phyloP scores from a whole-genome alignment of 805 yeast genomes.

The Cyberlindnera xylosilytica region DNA sequence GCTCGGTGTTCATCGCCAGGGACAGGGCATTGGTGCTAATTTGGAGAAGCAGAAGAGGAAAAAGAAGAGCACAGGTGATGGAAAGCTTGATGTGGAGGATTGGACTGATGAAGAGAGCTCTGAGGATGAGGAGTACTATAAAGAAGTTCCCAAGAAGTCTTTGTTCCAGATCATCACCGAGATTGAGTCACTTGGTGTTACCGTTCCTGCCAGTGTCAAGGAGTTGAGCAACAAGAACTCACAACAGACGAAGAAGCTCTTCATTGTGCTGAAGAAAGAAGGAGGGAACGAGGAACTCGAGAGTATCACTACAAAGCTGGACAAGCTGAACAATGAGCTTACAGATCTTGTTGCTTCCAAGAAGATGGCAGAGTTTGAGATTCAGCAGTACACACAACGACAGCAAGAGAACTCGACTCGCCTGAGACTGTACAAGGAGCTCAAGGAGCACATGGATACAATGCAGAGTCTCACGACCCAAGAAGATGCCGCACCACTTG shows the following conservation, averaged over 20 bases:
- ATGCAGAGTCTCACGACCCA: not conserved
- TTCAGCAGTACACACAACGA: slow-evolving; percentile 1
- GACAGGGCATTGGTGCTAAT: slow-evolving; percentile 73
- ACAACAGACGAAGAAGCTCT: slow-evolving; percentile 33
- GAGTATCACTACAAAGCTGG: slow-evolving; percentile 13
- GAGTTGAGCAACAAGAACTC: slow-evolving; percentile 20
- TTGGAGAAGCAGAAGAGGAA: slow-evolving; percentile 20
- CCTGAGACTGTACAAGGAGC: not conserved
- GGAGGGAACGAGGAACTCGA: slow-evolving; percentile 22
- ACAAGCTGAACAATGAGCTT: slow-evolving; percentile 16
- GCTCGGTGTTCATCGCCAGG: slow-evolving; percentile 52
- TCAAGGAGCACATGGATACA: not conserved
- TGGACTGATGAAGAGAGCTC: slow-evolving; percentile 16
- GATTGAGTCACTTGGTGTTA: slow-evolving; percentile 20
- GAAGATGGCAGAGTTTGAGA: slow-evolving; percentile 16
- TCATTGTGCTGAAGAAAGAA: slow-evolving; percentile 36
- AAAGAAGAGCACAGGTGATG: not conserved
- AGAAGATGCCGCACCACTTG: not conserved
- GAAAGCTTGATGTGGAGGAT: slow-evolving; percentile 3
- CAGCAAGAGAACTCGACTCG: not conserved
- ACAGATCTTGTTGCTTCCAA: slow-evolving; percentile 10
- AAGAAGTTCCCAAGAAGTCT: slow-evolving; percentile 27
- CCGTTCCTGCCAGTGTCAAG: slow-evolving; percentile 21
- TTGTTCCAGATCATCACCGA: slow-evolving; percentile 23
- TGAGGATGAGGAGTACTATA: slow-evolving; percentile 25